Conservation (phyloP, 805 yeast species). For the Ogataea wickerhamii region DNA sequence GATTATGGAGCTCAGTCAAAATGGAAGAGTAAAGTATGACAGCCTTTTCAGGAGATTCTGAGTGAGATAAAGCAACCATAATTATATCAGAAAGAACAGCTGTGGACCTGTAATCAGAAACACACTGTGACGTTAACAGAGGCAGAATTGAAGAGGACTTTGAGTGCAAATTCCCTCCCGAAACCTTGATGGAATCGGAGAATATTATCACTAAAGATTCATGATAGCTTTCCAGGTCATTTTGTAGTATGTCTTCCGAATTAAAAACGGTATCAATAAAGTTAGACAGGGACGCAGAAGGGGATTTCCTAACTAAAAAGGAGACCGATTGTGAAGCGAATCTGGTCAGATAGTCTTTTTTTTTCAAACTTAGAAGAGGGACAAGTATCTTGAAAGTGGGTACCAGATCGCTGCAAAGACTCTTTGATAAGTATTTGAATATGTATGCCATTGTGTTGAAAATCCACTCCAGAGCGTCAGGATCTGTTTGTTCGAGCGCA, state of each 20-base stretch:
- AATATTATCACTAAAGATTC: conserved; percentile 58
- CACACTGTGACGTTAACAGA: conserved; percentile 26
- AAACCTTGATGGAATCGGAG: conserved; percentile 70
- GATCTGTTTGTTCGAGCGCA: conserved; percentile 46
- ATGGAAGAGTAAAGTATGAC: conserved; percentile 39
- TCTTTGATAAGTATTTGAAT: conserved; percentile 78
- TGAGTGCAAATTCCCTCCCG: conserved; percentile 72
- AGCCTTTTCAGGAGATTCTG: conserved; percentile 44
- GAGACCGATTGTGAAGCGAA: conserved; percentile 91
- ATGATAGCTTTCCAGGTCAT: conserved; percentile 43
- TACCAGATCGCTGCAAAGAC: conserved; percentile 55
- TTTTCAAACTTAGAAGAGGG: conserved; percentile 58
- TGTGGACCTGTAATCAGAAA: conserved; percentile 26
- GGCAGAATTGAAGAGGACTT: conserved; percentile 53
- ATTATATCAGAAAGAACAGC: conserved; percentile 58
- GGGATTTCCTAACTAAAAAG: conserved; percentile 70
- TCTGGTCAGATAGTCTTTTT: conserved; percentile 63
- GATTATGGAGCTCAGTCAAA: conserved; percentile 16
- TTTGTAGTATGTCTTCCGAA: conserved; percentile 28
- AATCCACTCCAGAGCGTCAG: conserved; percentile 72
- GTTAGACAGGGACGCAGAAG: conserved; percentile 39
- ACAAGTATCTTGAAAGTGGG: conserved; percentile 66
- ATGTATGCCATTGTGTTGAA: conserved; percentile 83
- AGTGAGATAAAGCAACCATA: conserved; percentile 50
- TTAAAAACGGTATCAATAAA: conserved; percentile 43